These are phyloP conservation scores for Neurospora sp. DNA, from an alignment of 495 filamentous ascomycete species.

Conservation along the genomic window DNA sequence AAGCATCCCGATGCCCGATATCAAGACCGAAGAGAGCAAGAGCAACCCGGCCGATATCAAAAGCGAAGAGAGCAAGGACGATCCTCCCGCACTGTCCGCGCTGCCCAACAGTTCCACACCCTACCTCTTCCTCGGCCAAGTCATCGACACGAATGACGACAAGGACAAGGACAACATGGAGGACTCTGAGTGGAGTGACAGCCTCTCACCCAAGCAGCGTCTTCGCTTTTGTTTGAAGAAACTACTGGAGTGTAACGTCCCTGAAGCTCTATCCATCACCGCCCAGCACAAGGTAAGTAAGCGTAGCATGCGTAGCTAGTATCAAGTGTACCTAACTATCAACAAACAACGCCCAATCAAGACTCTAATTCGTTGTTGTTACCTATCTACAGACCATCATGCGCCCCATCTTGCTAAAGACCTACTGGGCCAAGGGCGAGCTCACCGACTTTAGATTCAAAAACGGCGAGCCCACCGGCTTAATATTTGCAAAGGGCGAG, in stretches of 20 bases:
- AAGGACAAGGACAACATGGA: background rate
- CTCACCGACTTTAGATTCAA: background rate
- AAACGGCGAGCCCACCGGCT: background rate
- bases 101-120: background rate
- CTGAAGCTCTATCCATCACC: background rate
- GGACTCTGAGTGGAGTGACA: background rate
- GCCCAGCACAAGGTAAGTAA: background rate
- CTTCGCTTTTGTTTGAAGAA: background rate
- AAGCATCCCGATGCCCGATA: background rate
- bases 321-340: too few relatives aligned
- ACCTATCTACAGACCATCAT: background rate
- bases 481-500: background rate
- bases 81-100: background rate
- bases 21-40: background rate
- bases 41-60: background rate
- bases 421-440: background rate
- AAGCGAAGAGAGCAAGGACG: background rate
- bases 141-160: background rate
- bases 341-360: background rate
- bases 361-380: background rate
- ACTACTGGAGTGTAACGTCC: background rate
- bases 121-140: background rate
- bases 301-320: too few relatives aligned
- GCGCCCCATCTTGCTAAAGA: background rate
- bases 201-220: background rate